Percentiles rank a stretch among this genome's conserved stretches.
Conservation (phyloP, 2,329 filamentous ascomycete genomes). For the Leptographium lundbergii region DNA sequence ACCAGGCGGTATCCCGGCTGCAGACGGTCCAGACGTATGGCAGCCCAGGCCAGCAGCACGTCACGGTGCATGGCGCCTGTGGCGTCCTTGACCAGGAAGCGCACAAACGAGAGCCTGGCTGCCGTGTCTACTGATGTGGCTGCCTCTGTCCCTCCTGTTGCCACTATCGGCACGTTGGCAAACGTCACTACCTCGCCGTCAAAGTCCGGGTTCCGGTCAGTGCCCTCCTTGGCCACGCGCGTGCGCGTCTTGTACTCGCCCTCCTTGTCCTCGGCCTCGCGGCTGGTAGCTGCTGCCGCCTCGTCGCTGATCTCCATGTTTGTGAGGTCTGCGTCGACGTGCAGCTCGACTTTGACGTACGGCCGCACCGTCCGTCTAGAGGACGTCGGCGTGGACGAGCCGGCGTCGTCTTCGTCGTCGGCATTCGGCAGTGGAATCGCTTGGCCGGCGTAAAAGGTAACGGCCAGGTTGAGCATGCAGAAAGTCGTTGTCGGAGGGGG, state of each 20-base stretch:
- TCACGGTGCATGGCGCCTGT: slow-evolving; percentile 64
- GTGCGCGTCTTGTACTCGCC: slow-evolving; percentile 42
- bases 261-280: slow-evolving; percentile 26
- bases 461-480: slow-evolving; percentile 47
- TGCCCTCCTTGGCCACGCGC: slow-evolving; percentile 12
- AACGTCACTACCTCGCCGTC: slow-evolving; percentile 45
- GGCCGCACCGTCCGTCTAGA: slow-evolving; percentile 48
- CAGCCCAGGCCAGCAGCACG: slow-evolving; percentile 75
- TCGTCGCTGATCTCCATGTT: slow-evolving; percentile 11
- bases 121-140: slow-evolving; percentile 34
- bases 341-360: slow-evolving; percentile 73
- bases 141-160: slow-evolving; percentile 13
- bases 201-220: slow-evolving; percentile 48
- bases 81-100: slow-evolving; percentile 71
- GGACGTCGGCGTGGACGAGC: background rate
- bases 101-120: slow-evolving; percentile 58
- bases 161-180: slow-evolving; percentile 31
- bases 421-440: slow-evolving; percentile 51
- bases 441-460: slow-evolving; percentile 68
- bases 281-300: slow-evolving; percentile 21
- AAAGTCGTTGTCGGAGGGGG: slow-evolving; percentile 20
- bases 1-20: slow-evolving; percentile 66
- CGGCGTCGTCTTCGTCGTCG: background rate
- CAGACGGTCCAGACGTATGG: slow-evolving; percentile 71
- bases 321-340: slow-evolving; percentile 48